phyloP scores from a whole-genome alignment of 169 alveolate species.

The Babesia microti region DNA sequence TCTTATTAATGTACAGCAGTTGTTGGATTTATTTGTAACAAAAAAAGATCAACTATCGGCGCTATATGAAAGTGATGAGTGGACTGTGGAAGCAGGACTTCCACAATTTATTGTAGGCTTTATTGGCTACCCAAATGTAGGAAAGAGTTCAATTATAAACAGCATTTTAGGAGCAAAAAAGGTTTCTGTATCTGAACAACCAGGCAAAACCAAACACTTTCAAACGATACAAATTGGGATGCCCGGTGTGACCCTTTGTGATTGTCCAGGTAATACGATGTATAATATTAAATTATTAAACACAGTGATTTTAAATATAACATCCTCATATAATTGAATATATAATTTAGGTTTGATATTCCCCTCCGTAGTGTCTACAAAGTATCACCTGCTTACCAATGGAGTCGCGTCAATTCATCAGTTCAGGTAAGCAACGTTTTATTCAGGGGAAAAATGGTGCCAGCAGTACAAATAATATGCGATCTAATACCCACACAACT shows the following conservation, averaged over 20 bases:
- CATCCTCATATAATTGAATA: neutral
- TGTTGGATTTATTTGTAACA: constrained; percentile 31
- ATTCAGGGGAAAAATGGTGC: constrained; percentile 70
- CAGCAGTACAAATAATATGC: constrained; percentile 86
- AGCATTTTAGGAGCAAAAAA: constrained; percentile 84
- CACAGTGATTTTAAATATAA: neutral
- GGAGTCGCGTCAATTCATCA: constrained; percentile 94
- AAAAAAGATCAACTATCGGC: constrained; percentile 19
- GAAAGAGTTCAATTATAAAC: constrained; percentile 95
- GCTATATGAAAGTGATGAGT: constrained; percentile 4
- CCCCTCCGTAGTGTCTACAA: constrained; percentile 89
- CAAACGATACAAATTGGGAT: constrained; percentile 76
- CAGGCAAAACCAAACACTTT: constrained; percentile 97
- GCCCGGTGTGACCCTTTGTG: constrained; percentile 81
- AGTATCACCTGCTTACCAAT: constrained; percentile 89
- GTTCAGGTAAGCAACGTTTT: constrained; percentile 44
- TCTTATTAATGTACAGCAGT: constrained; percentile 42
- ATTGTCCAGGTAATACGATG: constrained; percentile 76
- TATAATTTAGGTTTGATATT: constrained; percentile 84
- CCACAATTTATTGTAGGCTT: constrained; percentile 80
- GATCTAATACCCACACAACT: constrained; percentile 79
- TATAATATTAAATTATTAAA: neutral
- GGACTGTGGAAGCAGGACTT: constrained; percentile 1
- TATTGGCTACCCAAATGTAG: constrained; percentile 99
- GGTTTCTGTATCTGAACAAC: constrained; percentile 90